Evolutionary conservation across 768 basidiomycete genomes (phyloP).

Genomic region (Amanita thiersii): DNA sequence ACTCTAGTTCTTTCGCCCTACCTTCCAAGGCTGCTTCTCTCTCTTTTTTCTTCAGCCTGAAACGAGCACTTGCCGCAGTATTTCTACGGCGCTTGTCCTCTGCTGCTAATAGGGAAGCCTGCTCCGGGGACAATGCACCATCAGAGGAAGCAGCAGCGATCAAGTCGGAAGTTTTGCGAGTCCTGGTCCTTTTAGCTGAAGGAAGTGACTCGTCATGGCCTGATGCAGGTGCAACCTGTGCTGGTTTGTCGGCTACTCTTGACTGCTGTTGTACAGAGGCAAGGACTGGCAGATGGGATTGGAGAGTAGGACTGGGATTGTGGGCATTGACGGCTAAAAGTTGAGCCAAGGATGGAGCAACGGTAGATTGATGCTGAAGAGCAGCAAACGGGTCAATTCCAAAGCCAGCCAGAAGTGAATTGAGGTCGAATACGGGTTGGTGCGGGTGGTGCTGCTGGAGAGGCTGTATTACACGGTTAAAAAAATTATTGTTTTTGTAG

Average conservation of each 20-base stretch:
- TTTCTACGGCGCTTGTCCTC: conserved; percentile 94
- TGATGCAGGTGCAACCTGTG: background rate
- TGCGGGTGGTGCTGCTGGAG: conserved; percentile 24
- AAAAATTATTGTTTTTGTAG: conserved; percentile 16
- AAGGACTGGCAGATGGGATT: conserved; percentile 9
- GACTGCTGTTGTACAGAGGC: background rate
- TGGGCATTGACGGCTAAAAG: conserved; percentile 42
- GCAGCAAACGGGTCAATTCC: conserved; percentile 32
- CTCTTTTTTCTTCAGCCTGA: conserved; percentile 95
- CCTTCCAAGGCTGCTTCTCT: conserved; percentile 84
- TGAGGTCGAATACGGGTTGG: conserved; percentile 33
- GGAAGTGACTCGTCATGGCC: conserved; percentile 22
- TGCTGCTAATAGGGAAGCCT: conserved; percentile 35
- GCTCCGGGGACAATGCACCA: conserved; percentile 11
- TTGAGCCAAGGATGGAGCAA: conserved; percentile 59
- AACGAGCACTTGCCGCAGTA: conserved; percentile 88
- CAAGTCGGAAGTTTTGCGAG: conserved; percentile 38
- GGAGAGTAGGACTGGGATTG: conserved; percentile 16
- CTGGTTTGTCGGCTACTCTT: background rate
- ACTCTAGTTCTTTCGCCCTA: conserved; percentile 78
- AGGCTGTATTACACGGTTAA: conserved; percentile 22
- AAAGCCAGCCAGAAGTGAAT: conserved; percentile 27
- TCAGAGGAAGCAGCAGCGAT: conserved; percentile 24
- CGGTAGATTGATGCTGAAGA: conserved; percentile 17
- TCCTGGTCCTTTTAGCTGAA: conserved; percentile 47